Conservation (phyloP, 2,329 filamentous ascomycete genomes). For the Ceratocystis ficicola region DNA sequence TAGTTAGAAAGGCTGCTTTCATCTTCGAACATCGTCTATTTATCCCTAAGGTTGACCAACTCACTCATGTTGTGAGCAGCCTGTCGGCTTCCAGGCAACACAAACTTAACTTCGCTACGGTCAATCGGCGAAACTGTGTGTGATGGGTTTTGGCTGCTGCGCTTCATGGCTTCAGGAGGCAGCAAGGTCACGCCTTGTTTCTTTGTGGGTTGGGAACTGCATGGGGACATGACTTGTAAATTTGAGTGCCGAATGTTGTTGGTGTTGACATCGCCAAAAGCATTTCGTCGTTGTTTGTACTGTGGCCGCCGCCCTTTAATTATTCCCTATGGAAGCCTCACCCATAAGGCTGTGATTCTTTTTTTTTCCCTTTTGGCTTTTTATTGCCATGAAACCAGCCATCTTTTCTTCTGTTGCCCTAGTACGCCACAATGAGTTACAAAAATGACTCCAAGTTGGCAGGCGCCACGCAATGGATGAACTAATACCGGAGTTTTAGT, state of each 20-base stretch:
- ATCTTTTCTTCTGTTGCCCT: background rate
- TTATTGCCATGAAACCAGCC: background rate
- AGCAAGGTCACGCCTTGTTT: background rate
- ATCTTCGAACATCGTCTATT: background rate
- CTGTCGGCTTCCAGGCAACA: constrained; percentile 17
- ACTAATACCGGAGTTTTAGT: constrained; percentile 7
- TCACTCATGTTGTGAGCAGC: constrained; percentile 3
- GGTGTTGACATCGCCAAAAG: background rate
- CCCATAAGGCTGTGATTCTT: background rate
- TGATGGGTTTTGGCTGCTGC: background rate
- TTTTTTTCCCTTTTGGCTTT: background rate
- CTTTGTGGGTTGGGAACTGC: background rate
- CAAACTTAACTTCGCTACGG: constrained; percentile 17
- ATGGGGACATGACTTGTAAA: background rate
- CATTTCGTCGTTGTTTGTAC: background rate
- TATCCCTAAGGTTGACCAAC: background rate
- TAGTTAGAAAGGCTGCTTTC: background rate
- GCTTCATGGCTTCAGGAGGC: background rate
- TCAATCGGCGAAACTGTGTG: background rate
- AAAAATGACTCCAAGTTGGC: background rate
- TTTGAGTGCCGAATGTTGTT: background rate
- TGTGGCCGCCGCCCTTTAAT: background rate
- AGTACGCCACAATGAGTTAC: background rate
- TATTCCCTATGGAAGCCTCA: background rate
- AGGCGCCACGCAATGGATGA: background rate